These are phyloP conservation scores for Nyctanthes arbortristis DNA, from an alignment of 257 asterid genomes.

Conservation along the genomic window DNA sequence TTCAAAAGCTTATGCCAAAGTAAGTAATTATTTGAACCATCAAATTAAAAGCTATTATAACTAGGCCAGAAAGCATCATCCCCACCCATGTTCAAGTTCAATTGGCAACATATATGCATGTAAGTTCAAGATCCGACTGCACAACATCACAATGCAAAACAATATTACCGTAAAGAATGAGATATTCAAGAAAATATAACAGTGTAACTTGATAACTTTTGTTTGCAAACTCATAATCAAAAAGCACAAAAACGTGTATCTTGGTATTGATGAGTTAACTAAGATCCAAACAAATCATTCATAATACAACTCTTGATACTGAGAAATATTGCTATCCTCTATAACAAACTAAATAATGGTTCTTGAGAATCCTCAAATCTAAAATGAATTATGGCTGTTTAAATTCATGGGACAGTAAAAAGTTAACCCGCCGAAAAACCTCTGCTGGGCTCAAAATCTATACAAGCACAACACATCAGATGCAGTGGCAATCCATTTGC, in stretches of 20 bases:
- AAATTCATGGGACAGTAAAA: slow-evolving; percentile 32
- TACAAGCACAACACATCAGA: slow-evolving; percentile 54
- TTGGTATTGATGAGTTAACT: slow-evolving; percentile 27
- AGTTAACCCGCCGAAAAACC: slow-evolving; percentile 25
- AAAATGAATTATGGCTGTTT: slow-evolving; percentile 8
- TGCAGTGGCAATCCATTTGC: slow-evolving; percentile 24
- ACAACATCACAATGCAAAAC: no score
- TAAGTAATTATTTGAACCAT: no score
- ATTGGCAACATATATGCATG: no score
- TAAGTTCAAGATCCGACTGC: no score
- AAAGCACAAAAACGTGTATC: not conserved
- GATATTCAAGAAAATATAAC: no score
- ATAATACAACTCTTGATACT: slow-evolving; percentile 44
- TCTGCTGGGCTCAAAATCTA: slow-evolving; percentile 59
- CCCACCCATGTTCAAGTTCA: no score
- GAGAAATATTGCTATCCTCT: slow-evolving; percentile 37
- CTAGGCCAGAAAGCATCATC: no score
- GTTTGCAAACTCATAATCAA: not conserved
- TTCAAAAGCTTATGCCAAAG: no score
- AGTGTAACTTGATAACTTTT: no score
- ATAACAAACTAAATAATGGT: slow-evolving; percentile 40
- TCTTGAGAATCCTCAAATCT: slow-evolving; percentile 35
- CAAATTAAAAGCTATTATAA: no score
- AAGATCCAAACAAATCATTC: slow-evolving; percentile 30
- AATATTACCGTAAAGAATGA: no score